Conservation (phyloP, 2,329 filamentous ascomycete species). For the Pseudogymnoascus destructans region DNA sequence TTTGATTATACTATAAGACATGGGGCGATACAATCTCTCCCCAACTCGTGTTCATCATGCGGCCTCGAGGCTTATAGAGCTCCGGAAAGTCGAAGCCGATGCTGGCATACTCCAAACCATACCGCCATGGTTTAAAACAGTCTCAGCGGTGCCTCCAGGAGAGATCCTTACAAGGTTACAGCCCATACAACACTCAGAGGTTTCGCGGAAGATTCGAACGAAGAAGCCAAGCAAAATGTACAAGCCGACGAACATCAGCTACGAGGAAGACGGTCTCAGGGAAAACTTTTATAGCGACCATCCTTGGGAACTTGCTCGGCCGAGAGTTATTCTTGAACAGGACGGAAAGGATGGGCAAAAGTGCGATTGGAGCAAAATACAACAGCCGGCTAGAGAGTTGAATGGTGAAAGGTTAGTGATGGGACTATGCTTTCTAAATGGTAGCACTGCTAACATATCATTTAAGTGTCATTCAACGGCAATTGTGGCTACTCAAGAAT, state of each 20-base stretch:
- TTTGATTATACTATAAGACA: slow-evolving; percentile 11
- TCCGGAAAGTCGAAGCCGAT: slow-evolving; percentile 28
- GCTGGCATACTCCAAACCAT: slow-evolving; percentile 6
- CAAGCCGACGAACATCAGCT: slow-evolving; percentile 62
- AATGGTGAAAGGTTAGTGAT: slow-evolving; percentile 66
- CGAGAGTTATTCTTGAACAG: slow-evolving; percentile 69
- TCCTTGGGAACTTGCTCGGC: slow-evolving; percentile 90
- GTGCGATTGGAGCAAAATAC: slow-evolving; percentile 66
- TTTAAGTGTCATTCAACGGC: slow-evolving; percentile 76
- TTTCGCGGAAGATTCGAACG: slow-evolving; percentile 25
- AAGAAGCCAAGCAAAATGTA: slow-evolving; percentile 64
- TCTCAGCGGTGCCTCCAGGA: slow-evolving; percentile 35
- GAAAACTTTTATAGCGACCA: slow-evolving; percentile 81
- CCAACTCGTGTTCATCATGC: slow-evolving; percentile 36
- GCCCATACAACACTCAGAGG: slow-evolving; percentile 33
- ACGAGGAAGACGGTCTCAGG: slow-evolving; percentile 73
- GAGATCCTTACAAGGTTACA: slow-evolving; percentile 44
- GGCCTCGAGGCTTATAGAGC: slow-evolving; percentile 33
- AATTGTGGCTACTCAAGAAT: slow-evolving; percentile 70
- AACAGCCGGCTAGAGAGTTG: slow-evolving; percentile 61
- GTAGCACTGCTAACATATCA: slow-evolving; percentile 13
- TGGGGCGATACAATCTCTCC: slow-evolving; percentile 25
- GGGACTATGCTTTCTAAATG: background rate
- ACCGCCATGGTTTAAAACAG: slow-evolving; percentile 25
- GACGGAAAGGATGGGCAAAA: slow-evolving; percentile 68